These are phyloP conservation scores for Penicillium thymicola DNA, from an alignment of 2,329 filamentous ascomycete species.

Conservation along the genomic window DNA sequence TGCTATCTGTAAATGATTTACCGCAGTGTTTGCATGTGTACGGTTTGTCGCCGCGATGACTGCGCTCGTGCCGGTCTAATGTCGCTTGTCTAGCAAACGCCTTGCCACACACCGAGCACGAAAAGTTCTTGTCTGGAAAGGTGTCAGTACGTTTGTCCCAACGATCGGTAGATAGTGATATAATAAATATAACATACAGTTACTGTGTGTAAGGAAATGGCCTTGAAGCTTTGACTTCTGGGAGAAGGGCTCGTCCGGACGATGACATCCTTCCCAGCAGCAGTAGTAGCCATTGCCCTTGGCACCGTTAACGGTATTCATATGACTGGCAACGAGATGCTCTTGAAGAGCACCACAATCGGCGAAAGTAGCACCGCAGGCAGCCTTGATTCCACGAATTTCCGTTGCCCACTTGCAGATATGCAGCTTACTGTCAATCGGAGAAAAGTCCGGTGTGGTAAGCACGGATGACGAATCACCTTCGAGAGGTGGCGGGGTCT, in stretches of 20 bases:
- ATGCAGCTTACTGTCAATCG: slow-evolving; percentile 32
- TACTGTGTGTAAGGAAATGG: slow-evolving; percentile 45
- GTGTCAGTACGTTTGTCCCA: slow-evolving; percentile 2
- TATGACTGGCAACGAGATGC: slow-evolving; percentile 38
- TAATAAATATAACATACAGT: slow-evolving; percentile 31
- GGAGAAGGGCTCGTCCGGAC: slow-evolving; percentile 44
- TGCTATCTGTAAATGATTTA: slow-evolving; percentile 45
- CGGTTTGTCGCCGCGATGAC: slow-evolving; percentile 44
- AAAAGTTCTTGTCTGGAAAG: slow-evolving; percentile 41
- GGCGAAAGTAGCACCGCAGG: slow-evolving; percentile 37
- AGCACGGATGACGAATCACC: slow-evolving; percentile 34
- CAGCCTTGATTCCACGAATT: slow-evolving; percentile 24
- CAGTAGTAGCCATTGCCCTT: slow-evolving; percentile 45
- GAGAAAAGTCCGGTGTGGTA: slow-evolving; percentile 35
- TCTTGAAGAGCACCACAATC: slow-evolving; percentile 40
- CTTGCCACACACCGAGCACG: slow-evolving; percentile 42
- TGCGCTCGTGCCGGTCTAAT: slow-evolving; percentile 44
- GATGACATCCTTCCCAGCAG: slow-evolving; percentile 43
- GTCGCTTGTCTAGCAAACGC: slow-evolving; percentile 44
- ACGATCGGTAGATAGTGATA: not conserved
- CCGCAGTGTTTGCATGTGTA: slow-evolving; percentile 42
- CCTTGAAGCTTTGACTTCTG: slow-evolving; percentile 47
- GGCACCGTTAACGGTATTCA: slow-evolving; percentile 36
- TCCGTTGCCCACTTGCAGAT: slow-evolving; percentile 39
- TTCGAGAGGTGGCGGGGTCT: slow-evolving; percentile 38